Percentiles rank a stretch among this genome's conserved stretches.
Evolutionary conservation across 2,329 filamentous ascomycete genomes (phyloP).

Genomic region (Exophiala bonariae): DNA sequence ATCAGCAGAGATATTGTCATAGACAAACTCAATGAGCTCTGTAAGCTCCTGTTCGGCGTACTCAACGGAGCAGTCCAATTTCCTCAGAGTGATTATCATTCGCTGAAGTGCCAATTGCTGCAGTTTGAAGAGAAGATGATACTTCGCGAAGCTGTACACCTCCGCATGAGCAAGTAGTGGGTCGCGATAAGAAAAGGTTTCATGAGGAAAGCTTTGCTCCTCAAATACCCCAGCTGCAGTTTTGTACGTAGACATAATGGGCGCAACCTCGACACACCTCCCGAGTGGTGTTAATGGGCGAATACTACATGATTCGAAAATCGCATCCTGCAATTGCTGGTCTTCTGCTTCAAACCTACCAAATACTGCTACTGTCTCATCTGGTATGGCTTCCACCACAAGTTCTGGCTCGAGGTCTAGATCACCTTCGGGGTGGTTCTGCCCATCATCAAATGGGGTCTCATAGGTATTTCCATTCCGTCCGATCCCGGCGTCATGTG

Average conservation of each 20-base stretch:
- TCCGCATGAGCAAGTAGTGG: constrained; percentile 1
- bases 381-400: neutral
- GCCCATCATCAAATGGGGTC: neutral
- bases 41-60: neutral
- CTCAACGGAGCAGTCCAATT: neutral
- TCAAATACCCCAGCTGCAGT: constrained; percentile 1
- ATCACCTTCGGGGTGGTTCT: neutral
- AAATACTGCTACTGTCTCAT: neutral
- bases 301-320: too few relatives aligned
- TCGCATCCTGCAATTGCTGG: neutral
- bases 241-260: neutral
- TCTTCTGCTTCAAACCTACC: neutral
- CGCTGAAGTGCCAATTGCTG: neutral
- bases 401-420: neutral
- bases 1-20: neutral
- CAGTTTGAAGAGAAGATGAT: neutral
- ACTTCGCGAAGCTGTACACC: constrained; percentile 4
- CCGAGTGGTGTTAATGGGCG: neutral
- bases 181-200: constrained; percentile 3
- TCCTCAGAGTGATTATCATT: neutral
- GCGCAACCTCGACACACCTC: neutral
- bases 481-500: too few relatives aligned
- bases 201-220: constrained; percentile 2
- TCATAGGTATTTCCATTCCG: neutral
- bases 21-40: neutral